Percentiles rank a stretch among this genome's conserved stretches.
phyloP scores from a whole-genome alignment of 75 land plant species.

The Cryptomeria japonica region DNA sequence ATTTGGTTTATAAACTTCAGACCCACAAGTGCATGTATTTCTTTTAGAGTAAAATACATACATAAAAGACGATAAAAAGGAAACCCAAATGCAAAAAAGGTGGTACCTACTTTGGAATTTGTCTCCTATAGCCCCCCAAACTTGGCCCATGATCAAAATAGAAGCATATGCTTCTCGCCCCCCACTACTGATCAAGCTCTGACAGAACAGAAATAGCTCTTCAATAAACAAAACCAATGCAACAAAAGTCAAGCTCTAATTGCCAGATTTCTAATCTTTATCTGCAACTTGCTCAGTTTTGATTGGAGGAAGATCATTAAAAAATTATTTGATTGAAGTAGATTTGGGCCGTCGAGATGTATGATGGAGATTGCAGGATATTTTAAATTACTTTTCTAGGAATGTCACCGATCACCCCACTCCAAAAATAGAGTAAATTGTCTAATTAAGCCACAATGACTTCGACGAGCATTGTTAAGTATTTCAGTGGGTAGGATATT shows the following conservation, averaged over 20 bases:
- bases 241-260: background rate
- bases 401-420: background rate
- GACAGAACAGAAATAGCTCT: background rate
- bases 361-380: background rate
- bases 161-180: background rate
- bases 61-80: background rate
- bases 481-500: too few relatives aligned
- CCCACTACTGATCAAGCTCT: background rate
- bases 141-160: slow-evolving; percentile 25
- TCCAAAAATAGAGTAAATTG: background rate
- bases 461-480: too few relatives aligned
- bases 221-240: background rate
- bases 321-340: background rate
- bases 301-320: background rate
- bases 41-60: background rate
- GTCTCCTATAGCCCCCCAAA: slow-evolving; percentile 7
- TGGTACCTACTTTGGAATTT: slow-evolving; percentile 22
- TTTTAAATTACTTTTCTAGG: background rate
- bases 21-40: background rate
- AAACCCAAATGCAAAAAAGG: background rate
- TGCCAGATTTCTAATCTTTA: background rate
- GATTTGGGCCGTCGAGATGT: too few relatives aligned
- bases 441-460: background rate
- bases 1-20: background rate
- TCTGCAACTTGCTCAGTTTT: background rate